Percentiles rank a stretch among this genome's conserved stretches.
These are phyloP conservation scores for Geosmithia morbida DNA, from an alignment of 2,329 filamentous ascomycete genomes.

Conservation along the genomic window DNA sequence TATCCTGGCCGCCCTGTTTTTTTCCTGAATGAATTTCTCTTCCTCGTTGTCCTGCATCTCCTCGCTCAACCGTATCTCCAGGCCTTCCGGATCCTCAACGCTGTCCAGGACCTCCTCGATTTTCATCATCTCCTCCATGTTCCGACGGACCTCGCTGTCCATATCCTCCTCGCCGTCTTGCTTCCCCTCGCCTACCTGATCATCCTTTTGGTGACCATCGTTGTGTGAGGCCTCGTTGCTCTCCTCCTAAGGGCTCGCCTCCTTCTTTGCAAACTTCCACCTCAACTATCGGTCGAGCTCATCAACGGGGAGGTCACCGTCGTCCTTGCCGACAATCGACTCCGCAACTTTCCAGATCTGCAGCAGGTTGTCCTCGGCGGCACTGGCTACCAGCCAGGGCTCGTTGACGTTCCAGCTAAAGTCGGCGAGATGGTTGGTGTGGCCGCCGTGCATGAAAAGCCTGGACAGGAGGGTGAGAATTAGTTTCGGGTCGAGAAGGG, in stretches of 20 bases:
- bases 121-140: too few relatives aligned
- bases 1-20: too few relatives aligned
- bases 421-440: conserved; percentile 92
- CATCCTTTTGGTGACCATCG: neutral
- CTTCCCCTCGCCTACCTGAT: neutral
- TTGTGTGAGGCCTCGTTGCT: neutral
- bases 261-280: conserved; percentile 7
- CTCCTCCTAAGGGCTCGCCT: neutral
- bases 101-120: too few relatives aligned
- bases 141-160: too few relatives aligned
- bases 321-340: conserved; percentile 65
- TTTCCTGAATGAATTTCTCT: too few relatives aligned
- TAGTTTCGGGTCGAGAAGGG: neutral
- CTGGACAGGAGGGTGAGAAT: conserved; percentile 24
- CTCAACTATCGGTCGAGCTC: conserved; percentile 52
- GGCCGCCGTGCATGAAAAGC: conserved; percentile 96
- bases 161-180: neutral
- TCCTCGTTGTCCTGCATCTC: too few relatives aligned
- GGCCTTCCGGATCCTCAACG: too few relatives aligned
- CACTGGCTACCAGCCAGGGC: conserved; percentile 90
- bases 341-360: conserved; percentile 88
- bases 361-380: conserved; percentile 90
- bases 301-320: conserved; percentile 60
- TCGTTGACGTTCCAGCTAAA: conserved; percentile 98
- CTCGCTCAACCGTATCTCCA: too few relatives aligned